A percentile compares a stretch with the other conserved stretches of the same genome.
These are phyloP conservation scores for Dothistroma septosporum DNA, from an alignment of 2,329 filamentous ascomycete genomes.

Conservation along the genomic window DNA sequence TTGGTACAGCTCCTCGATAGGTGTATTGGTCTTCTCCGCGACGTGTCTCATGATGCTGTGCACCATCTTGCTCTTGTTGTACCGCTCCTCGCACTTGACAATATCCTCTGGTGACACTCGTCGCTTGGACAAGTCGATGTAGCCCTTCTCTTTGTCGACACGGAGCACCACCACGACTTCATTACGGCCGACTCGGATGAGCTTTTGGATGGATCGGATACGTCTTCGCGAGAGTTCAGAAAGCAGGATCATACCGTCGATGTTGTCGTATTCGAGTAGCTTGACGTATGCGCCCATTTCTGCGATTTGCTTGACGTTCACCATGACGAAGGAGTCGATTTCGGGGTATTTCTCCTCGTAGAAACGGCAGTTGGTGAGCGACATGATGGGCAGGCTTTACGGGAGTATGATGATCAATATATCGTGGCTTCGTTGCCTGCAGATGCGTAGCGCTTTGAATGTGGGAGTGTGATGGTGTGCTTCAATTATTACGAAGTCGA, in stretches of 20 bases:
- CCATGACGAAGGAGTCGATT: slow-evolving; percentile 99
- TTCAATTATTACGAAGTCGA: neutral
- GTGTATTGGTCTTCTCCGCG: slow-evolving; percentile 89
- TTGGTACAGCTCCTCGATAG: slow-evolving; percentile 94
- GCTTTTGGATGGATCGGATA: slow-evolving; percentile 98
- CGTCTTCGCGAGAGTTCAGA: slow-evolving; percentile 95
- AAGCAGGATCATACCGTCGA: slow-evolving; percentile 99
- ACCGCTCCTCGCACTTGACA: slow-evolving; percentile 96
- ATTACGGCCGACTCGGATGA: slow-evolving; percentile 95
- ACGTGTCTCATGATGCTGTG: slow-evolving; percentile 99
- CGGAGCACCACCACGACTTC: slow-evolving; percentile 97
- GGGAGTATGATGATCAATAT: neutral
- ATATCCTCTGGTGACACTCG: slow-evolving; percentile 97
- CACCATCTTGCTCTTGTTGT: slow-evolving; percentile 99
- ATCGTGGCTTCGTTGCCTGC: neutral
- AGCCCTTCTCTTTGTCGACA: slow-evolving; percentile 99
- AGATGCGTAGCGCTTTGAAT: neutral
- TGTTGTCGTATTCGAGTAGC: slow-evolving; percentile 98
- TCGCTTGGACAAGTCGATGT: slow-evolving; percentile 98
- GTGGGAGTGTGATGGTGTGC: slow-evolving; percentile 1
- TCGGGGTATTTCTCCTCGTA: slow-evolving; percentile 98
- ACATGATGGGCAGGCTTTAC: slow-evolving; percentile 63
- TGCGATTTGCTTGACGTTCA: slow-evolving; percentile 99
- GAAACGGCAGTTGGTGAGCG: slow-evolving; percentile 93
- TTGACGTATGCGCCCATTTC: slow-evolving; percentile 99